Conservation (phyloP, 768 basidiomycete genomes). For the Termitomyces sp. region DNA sequence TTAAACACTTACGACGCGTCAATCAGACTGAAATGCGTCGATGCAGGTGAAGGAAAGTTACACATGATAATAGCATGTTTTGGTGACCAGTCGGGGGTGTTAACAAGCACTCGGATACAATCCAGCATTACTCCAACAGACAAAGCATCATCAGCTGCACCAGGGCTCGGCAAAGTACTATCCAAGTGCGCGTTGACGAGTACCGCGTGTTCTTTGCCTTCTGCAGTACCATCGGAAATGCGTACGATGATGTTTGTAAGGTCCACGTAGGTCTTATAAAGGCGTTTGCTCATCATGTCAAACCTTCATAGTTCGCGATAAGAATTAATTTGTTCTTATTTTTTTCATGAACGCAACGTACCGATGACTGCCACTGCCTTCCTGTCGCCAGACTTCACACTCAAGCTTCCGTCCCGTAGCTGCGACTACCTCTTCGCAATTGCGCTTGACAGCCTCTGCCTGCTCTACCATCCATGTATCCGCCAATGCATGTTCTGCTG, state of each 20-base stretch:
- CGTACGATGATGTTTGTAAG: constrained; percentile 89
- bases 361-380: constrained; percentile 86
- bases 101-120: constrained; percentile 69
- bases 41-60: constrained; percentile 33
- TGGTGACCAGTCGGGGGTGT: constrained; percentile 65
- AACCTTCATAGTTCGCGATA: constrained; percentile 45
- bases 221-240: constrained; percentile 69
- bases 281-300: constrained; percentile 82
- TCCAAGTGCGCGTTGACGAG: constrained; percentile 90
- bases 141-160: constrained; percentile 85
- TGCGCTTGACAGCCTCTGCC: constrained; percentile 51
- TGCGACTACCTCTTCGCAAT: constrained; percentile 54
- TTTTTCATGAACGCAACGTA: constrained; percentile 30
- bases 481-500: constrained; percentile 78
- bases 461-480: constrained; percentile 78
- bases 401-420: constrained; percentile 56
- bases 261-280: constrained; percentile 84
- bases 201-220: constrained; percentile 75
- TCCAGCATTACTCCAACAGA: constrained; percentile 92
- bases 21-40: background rate
- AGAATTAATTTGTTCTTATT: background rate
- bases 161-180: constrained; percentile 66
- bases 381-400: constrained; percentile 89
- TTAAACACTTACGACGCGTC: constrained; percentile 68
- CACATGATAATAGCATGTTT: constrained; percentile 78